Evolutionary conservation across 2,329 filamentous ascomycete genomes (phyloP), one percentile per base, ranked within the genome.

Genomic region (Aureobasidium pullulans): DNA sequence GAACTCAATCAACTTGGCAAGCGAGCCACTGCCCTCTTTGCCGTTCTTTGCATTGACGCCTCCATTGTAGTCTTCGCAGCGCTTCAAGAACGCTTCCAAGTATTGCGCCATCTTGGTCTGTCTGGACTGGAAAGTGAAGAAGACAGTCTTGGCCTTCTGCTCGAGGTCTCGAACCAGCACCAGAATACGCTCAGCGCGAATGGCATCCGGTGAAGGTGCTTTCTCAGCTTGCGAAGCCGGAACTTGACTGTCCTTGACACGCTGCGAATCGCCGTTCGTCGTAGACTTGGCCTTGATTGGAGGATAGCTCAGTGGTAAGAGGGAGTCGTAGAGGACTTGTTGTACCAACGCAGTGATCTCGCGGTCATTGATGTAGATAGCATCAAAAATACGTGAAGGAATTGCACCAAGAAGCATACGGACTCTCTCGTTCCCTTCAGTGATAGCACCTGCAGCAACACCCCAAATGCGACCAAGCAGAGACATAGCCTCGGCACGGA

Each of bases 41-140:
- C 79, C 76, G 54, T 89, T 84, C n/a, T 81, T 80, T 16, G 89
- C 85, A 62, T 90, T 84, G 11, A 94, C 85, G 32, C 92, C 92
- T 28, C 90, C 91, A 67, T 97, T 96, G 74, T 89, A 95, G 13
- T 87, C 82, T 70, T 96, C 92, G 68, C 91, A 96, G n/a, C 86
- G 79, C 65, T 88, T 84, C 49, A 99, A 76, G 66, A 93, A 90
- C n/a, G 84, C 79, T 40, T 84, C 81, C 62, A 96, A 78, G 40
- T 88, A 87, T 61, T 84, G 85, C 32, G 88, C 85, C 66, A 90
- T 86, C 50, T 84, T 82, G 3, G 86, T 82, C 70, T 96, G 92
- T 47, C 90, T 85, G 32, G 82, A 82, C 71, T 96, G 90, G 71
- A 95, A 84, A 15, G 88, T 86, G 68, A 96, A 94, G 72, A 97